Evolutionary conservation across 371 early-diverging fungal species (phyloP).

Genomic region (Rhizopus delemar): DNA sequence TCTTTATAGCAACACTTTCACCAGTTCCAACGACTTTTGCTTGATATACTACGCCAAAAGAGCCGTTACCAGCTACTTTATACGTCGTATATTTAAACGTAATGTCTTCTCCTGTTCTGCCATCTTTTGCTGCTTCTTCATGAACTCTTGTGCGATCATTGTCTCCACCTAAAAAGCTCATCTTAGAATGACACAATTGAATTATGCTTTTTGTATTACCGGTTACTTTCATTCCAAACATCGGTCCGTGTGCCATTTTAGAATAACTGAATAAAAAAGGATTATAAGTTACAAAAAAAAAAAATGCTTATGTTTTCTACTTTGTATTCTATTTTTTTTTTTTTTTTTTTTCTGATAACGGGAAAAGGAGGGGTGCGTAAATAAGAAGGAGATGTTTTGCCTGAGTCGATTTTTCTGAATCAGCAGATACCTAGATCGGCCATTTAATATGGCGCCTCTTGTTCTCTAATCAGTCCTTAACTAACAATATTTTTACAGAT

Average conservation of each 20-base stretch:
- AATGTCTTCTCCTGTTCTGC: constrained; percentile 77
- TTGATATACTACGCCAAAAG: constrained; percentile 96
- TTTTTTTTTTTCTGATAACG: too few species aligned
- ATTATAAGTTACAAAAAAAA: neutral
- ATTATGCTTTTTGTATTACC: constrained; percentile 16
- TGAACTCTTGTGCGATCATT: constrained; percentile 28
- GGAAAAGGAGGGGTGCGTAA: too few species aligned
- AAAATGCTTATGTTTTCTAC: neutral
- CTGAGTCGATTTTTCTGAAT: too few species aligned
- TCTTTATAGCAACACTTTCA: constrained; percentile 91
- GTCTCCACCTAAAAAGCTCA: constrained; percentile 18
- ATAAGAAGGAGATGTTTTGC: too few species aligned
- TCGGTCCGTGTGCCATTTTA: constrained; percentile 35
- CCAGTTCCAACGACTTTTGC: constrained; percentile 81
- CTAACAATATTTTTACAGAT: too few species aligned
- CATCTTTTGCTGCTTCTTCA: constrained; percentile 77
- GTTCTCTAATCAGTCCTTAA: too few species aligned
- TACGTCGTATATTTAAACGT: constrained; percentile 86
- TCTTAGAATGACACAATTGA: neutral
- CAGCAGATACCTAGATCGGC: too few species aligned
- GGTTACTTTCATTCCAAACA: constrained; percentile 33
- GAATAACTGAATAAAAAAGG: neutral
- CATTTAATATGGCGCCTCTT: too few species aligned
- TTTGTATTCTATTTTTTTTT: too few species aligned
- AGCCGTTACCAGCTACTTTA: constrained; percentile 92